Evolutionary conservation across 331 rosid genomes (phyloP).

Genomic region (Phaseolus coccineus): DNA sequence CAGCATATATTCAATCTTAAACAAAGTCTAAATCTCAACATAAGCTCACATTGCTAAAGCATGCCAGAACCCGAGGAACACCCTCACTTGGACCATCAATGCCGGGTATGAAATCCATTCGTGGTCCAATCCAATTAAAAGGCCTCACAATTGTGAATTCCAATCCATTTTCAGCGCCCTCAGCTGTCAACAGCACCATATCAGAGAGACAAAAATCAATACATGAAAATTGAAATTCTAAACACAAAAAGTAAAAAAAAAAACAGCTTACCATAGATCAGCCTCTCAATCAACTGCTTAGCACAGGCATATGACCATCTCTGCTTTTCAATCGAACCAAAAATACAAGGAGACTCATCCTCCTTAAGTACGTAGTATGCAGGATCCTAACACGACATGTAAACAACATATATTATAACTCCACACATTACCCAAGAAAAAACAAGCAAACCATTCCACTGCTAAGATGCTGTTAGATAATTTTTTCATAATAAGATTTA

Average conservation of each 20-base stretch:
- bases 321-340: conserved; percentile 93
- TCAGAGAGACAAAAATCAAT: conserved; percentile 16
- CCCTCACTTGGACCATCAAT: conserved; percentile 97
- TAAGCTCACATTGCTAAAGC: conserved; percentile 90
- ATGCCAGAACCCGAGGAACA: conserved; percentile 94
- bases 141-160: conserved; percentile 92
- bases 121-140: conserved; percentile 95
- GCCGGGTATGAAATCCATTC: conserved; percentile 99
- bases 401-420: conserved; percentile 14
- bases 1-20: background rate
- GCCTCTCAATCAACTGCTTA: conserved; percentile 94
- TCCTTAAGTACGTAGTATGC: conserved; percentile 82
- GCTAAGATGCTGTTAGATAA: background rate
- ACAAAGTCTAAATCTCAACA: background rate
- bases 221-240: background rate
- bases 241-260: background rate
- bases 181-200: conserved; percentile 58
- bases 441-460: background rate
- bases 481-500: background rate
- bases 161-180: conserved; percentile 94
- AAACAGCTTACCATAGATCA: conserved; percentile 70
- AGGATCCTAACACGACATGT: conserved; percentile 68
- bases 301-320: conserved; percentile 99
- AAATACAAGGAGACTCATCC: conserved; percentile 87
- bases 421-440: conserved; percentile 2